Percentiles rank a stretch among this genome's conserved stretches.
Conservation (phyloP, 2,329 filamentous ascomycete species). For the Fusarium pseudonygamai region DNA sequence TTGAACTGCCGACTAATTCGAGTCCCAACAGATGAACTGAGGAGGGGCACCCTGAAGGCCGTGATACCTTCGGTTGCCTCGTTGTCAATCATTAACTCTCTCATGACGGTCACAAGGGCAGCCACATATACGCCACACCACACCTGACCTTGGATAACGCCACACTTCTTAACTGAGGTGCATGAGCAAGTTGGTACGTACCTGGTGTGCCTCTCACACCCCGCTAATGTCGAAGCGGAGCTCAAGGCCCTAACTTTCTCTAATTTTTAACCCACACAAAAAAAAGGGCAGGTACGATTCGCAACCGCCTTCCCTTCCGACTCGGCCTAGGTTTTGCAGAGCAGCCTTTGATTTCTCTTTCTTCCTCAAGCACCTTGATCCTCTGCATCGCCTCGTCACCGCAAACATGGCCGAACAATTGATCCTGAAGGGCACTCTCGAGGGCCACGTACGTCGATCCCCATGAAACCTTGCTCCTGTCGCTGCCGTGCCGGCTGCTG, state of each 20-base stretch:
- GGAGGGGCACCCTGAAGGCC: background rate
- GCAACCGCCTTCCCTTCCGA: constrained; percentile 45
- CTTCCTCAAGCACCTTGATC: constrained; percentile 50
- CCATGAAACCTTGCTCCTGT: constrained; percentile 22
- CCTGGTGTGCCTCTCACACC: background rate
- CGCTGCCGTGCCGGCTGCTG: constrained; percentile 30
- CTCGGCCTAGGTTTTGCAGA: constrained; percentile 45
- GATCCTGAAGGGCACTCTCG: constrained; percentile 95
- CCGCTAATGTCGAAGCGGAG: constrained; percentile 33
- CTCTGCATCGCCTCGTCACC: constrained; percentile 55
- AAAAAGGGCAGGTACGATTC: constrained; percentile 51
- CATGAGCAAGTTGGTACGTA: background rate
- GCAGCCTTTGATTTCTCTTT: constrained; percentile 46
- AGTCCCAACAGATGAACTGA: background rate
- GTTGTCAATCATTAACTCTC: background rate
- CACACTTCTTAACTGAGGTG: background rate
- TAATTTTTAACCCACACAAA: constrained; percentile 61
- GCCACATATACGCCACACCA: constrained; percentile 8
- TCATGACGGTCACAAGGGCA: background rate
- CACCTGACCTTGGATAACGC: background rate
- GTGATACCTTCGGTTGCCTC: background rate
- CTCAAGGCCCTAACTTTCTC: constrained; percentile 55
- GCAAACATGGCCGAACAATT: constrained; percentile 87
- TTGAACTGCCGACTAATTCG: background rate
- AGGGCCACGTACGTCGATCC: constrained; percentile 82